phyloP scores from a whole-genome alignment of 164 flowering plant genomes.

The Vitis cinerea region DNA sequence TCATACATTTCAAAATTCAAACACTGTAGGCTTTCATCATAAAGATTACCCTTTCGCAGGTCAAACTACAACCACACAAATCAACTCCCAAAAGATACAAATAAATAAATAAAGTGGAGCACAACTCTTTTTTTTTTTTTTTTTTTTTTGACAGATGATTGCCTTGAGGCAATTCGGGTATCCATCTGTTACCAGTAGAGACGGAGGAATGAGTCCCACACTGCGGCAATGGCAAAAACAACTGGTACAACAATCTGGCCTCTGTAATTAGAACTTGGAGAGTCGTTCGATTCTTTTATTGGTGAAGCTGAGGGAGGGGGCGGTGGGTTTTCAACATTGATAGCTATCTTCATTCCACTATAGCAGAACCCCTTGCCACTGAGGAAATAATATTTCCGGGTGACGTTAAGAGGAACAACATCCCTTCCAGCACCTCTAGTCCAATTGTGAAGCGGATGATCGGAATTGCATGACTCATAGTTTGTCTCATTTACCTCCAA shows the following conservation, averaged over 20 bases:
- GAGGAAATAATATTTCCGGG: slow-evolving; percentile 54
- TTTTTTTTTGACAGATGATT: too few relatives aligned
- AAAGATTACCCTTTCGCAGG: neutral
- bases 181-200: slow-evolving; percentile 21
- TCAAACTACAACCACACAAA: neutral
- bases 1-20: neutral
- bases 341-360: slow-evolving; percentile 62
- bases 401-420: slow-evolving; percentile 61
- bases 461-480: slow-evolving; percentile 54
- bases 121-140: neutral
- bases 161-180: too few relatives aligned
- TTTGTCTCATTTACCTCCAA: slow-evolving; percentile 72
- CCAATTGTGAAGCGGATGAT: slow-evolving; percentile 53
- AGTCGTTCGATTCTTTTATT: slow-evolving; percentile 14
- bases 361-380: slow-evolving; percentile 69
- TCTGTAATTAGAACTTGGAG: slow-evolving; percentile 22
- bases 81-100: neutral
- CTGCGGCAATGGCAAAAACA: slow-evolving; percentile 42
- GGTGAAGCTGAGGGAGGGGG: slow-evolving; percentile 60
- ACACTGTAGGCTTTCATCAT: neutral
- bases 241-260: slow-evolving; percentile 36
- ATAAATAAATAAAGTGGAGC: neutral
- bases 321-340: slow-evolving; percentile 45
- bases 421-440: slow-evolving; percentile 79
- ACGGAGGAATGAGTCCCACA: slow-evolving; percentile 47